These are phyloP conservation scores for Grosmannia penicillata DNA, from an alignment of 2,329 filamentous ascomycete genomes.

Conservation along the genomic window DNA sequence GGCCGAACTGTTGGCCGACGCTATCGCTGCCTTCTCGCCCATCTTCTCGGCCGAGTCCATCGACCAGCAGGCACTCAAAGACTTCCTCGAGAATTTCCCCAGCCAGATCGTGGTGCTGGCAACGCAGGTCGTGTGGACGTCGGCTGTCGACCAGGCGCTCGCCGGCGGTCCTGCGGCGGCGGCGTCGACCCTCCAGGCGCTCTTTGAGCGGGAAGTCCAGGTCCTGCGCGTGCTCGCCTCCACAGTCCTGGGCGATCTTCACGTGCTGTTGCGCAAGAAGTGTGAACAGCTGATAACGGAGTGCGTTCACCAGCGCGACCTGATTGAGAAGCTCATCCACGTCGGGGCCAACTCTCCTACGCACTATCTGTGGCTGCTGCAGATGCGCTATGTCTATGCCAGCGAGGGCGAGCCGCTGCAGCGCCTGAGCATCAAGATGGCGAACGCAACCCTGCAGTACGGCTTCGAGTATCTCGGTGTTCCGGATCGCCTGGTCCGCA, in stretches of 20 bases:
- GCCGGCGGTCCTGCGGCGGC: constrained; percentile 50
- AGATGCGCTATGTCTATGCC: constrained; percentile 91
- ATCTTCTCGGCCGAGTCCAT: constrained; percentile 61
- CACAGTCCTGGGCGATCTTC: constrained; percentile 80
- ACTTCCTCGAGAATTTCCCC: constrained; percentile 74
- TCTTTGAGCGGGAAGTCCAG: constrained; percentile 73
- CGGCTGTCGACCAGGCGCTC: constrained; percentile 65
- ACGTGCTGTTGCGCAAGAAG: constrained; percentile 79
- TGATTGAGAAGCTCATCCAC: constrained; percentile 72
- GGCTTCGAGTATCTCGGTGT: constrained; percentile 98
- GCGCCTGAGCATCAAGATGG: constrained; percentile 86
- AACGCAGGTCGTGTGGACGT: constrained; percentile 88
- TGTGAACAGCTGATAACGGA: constrained; percentile 98
- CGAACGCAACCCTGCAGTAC: constrained; percentile 88
- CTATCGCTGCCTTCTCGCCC: constrained; percentile 65
- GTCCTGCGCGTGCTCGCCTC: constrained; percentile 75
- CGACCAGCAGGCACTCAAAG: constrained; percentile 53
- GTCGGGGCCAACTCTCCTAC: constrained; percentile 58
- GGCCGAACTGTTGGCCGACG: constrained; percentile 78
- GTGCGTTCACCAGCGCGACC: constrained; percentile 92
- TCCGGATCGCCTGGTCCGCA: constrained; percentile 87
- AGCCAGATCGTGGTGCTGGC: constrained; percentile 93
- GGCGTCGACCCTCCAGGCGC: constrained; percentile 40
- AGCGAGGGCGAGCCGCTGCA: constrained; percentile 67
- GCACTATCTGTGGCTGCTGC: constrained; percentile 85